phyloP scores from a whole-genome alignment of 73 alveolate genomes.

The Paramecium sonneborni region DNA sequence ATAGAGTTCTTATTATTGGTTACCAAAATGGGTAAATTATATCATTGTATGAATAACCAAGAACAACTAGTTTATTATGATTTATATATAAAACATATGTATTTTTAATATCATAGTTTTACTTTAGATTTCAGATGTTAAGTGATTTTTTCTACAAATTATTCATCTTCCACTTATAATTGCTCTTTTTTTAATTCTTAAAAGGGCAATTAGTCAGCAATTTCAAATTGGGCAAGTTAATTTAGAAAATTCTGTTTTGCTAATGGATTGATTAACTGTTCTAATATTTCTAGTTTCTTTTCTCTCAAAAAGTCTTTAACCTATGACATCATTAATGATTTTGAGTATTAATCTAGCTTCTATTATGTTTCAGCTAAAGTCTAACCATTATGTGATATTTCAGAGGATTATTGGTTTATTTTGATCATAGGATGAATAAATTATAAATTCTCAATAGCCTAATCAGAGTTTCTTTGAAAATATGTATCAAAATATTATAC shows the following conservation, averaged over 20 bases:
- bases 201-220: not conserved
- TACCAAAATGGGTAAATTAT: slow-evolving; percentile 11
- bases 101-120: not conserved
- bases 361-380: not conserved
- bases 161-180: not conserved
- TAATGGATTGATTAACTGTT: not conserved
- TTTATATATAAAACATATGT: not conserved
- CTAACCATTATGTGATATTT: slow-evolving; percentile 48
- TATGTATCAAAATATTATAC: not conserved
- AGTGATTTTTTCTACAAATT: slow-evolving; percentile 5
- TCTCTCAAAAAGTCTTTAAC: slow-evolving; percentile 18
- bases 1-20: slow-evolving; percentile 15
- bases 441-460: not conserved
- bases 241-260: slow-evolving; percentile 3
- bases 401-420: not conserved
- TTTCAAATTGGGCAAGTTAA: slow-evolving; percentile 40
- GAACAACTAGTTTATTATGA: slow-evolving; percentile 21
- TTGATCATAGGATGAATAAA: slow-evolving; percentile 20
- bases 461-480: not conserved
- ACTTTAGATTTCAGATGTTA: slow-evolving; percentile 1
- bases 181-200: not conserved
- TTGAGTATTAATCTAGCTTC: slow-evolving; percentile 19
- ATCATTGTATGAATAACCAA: slow-evolving; percentile 18
- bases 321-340: not conserved
- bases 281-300: not conserved